These are phyloP conservation scores for Microbotryum violaceum DNA, from an alignment of 1,284 basidiomycete species.

Conservation along the genomic window DNA sequence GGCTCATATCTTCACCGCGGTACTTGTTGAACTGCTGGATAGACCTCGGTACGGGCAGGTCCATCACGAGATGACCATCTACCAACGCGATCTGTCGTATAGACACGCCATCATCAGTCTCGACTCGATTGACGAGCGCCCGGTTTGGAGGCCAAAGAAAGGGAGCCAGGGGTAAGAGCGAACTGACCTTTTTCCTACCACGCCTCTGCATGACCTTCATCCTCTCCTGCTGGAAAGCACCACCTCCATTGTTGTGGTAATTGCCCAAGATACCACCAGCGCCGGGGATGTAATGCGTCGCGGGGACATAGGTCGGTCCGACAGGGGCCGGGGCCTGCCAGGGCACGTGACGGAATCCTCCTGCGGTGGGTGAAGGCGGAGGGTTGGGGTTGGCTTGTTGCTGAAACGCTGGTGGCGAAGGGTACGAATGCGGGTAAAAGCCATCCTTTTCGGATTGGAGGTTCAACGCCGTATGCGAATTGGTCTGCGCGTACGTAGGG, in stretches of 20 bases:
- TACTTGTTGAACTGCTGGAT: constrained; percentile 34
- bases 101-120: constrained; percentile 12
- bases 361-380: background rate
- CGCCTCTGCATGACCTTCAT: constrained; percentile 14
- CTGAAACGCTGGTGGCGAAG: too few species aligned
- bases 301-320: too few species aligned
- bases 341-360: too few species aligned
- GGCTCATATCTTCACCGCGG: constrained; percentile 38
- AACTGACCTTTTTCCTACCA: constrained; percentile 3
- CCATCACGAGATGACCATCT: constrained; percentile 42
- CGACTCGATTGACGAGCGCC: too few species aligned
- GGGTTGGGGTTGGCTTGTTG: background rate
- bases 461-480: constrained; percentile 25
- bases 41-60: constrained; percentile 40
- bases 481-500: background rate
- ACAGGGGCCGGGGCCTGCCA: too few species aligned
- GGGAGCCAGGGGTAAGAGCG: too few species aligned
- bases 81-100: constrained; percentile 36
- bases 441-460: constrained; percentile 12
- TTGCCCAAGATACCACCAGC: too few species aligned
- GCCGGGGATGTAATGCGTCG: too few species aligned
- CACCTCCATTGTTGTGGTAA: too few species aligned
- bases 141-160: too few species aligned
- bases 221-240: background rate
- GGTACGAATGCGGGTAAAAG: constrained; percentile 1